Evolutionary conservation across 805 yeast genomes (phyloP), one percentile per base, ranked within the genome.

Genomic region (Barnettozyma populi): DNA sequence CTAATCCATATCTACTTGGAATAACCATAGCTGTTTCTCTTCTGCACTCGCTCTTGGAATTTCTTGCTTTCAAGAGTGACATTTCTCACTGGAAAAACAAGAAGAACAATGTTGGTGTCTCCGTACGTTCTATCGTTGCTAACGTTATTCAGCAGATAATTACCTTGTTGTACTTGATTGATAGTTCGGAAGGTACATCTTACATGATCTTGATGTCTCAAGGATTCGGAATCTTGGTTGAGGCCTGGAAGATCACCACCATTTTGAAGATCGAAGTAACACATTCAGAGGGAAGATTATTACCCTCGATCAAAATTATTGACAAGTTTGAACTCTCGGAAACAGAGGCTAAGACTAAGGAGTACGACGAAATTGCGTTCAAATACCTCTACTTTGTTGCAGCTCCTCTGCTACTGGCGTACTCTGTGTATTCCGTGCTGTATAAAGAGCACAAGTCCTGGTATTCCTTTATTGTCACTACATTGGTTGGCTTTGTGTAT

Each of bases 241-340:
- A 71, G 51, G 72, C 72, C 7, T 71, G 74, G 74, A 69, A 69
- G 52, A 66, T 69, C 45, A 68, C 71, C 27, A 69, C 70, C 31
- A 62, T 65, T 20, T 57, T 67, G 4, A 64, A 68, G 35, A 49
- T 69, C 44, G 58, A 57, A 35, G 14, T 65, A 13, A 34, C 18
- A 23, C 16, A 20, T 14, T 52, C 52, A 24, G 55, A 51, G 61
- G 58, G 32, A 18, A 56, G 49, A 25, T 47, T 46, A 32, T 50
- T 48, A 44, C 62, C 64, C 50, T 48, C 48, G n/a, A 20, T 68
- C 20, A 46, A 44, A 18, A 38, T 69, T 35, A 50, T 56, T 5
- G 71, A 69, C 47, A 68, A 68, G 54, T 61, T 64, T 46, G 60
- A 61, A 40, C 57, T 70, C 21, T 53, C 61, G 24, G 72, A 69